Base-by-base conservation (phyloP, 768 basidiomycete species). In the Collybia mongolica region DNA sequence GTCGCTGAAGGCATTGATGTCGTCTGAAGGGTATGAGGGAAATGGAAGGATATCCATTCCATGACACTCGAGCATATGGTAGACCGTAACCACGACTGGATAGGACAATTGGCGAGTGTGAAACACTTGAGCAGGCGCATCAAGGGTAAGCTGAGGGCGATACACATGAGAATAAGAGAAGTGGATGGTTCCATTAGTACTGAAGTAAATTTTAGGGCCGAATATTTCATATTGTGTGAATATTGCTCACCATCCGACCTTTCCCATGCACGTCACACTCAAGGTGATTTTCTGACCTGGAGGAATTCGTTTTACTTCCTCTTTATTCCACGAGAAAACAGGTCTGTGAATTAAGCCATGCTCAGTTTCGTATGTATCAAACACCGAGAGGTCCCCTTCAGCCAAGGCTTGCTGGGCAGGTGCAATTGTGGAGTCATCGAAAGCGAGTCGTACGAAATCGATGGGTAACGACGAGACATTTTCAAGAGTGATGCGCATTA, bases 1-100 rank as follows among this genome's bases (percentile, higher is more conserved):
- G 51, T 55, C 32, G 29, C 61, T 41, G 46, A 54, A 39, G 41
- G 56, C 50, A 52, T 59, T 60, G 39, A 61, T 54, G 44, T 39
- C 55, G 39, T 59, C 55, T 7, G 44, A 54, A 58, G 19, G 58
- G 28, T 54, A 28, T 19, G 32, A 62, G 11, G 77, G 74, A 54
- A 90, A 82, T 12, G 89, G 84, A 29, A 93, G 68, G 53, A 97
- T 74, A 56, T 91, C 86, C 83, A 98, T 87, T 35, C 77, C 76
- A 54, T 86, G 79, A 59, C 90, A 91, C 65, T 96, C 91, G 23
- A 98, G 81, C 76, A 95, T 95, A 57, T 91, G 90, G 64, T 98
- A 97, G 11, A 98, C 97, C 2, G 95, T 96, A 51, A 97, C 89
- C 60, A 89, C 77, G 54, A 98, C 78, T 4, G 95, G 93, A 62